Percentiles rank a stretch among this genome's conserved stretches.
These are phyloP conservation scores for Leccinum pachyderme DNA, from an alignment of 1,284 basidiomycete species.

Conservation along the genomic window DNA sequence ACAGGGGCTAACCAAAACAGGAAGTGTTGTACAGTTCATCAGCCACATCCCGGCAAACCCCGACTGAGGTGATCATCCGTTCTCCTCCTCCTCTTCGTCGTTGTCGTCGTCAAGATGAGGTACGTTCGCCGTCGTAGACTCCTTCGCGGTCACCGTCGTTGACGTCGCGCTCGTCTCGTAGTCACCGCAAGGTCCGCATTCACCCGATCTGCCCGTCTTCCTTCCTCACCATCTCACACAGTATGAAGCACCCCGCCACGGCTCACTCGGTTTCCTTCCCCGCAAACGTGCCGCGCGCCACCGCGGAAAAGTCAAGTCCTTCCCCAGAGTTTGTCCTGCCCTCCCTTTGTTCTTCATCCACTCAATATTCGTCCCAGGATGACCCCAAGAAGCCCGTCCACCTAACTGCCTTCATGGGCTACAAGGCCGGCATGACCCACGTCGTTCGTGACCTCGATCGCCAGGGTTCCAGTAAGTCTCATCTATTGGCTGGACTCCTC, in stretches of 20 bases:
- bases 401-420: constrained; percentile 97
- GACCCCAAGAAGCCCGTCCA: constrained; percentile 99
- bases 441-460: constrained; percentile 99
- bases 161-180: constrained; percentile 26
- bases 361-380: constrained; percentile 60
- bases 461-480: constrained; percentile 88
- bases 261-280: constrained; percentile 91
- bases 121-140: constrained; percentile 13
- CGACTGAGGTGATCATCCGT: constrained; percentile 8
- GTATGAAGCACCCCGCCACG: constrained; percentile 96
- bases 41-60: constrained; percentile 33
- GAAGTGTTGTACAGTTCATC: constrained; percentile 31
- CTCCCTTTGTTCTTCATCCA: not conserved
- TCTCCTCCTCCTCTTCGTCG: not conserved
- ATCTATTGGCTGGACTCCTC: constrained; percentile 19
- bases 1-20: constrained; percentile 23
- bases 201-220: constrained; percentile 8
- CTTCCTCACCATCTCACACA: constrained; percentile 33
- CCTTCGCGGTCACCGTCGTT: not conserved
- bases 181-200: constrained; percentile 62
- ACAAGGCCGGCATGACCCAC: constrained; percentile 99
- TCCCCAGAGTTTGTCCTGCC: constrained; percentile 75
- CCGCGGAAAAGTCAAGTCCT: constrained; percentile 97
- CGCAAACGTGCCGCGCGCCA: constrained; percentile 94
- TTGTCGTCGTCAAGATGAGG: constrained; percentile 27